Base-by-base conservation (phyloP, 2,329 filamentous ascomycete species). In the Hypoxylon sp. region DNA sequence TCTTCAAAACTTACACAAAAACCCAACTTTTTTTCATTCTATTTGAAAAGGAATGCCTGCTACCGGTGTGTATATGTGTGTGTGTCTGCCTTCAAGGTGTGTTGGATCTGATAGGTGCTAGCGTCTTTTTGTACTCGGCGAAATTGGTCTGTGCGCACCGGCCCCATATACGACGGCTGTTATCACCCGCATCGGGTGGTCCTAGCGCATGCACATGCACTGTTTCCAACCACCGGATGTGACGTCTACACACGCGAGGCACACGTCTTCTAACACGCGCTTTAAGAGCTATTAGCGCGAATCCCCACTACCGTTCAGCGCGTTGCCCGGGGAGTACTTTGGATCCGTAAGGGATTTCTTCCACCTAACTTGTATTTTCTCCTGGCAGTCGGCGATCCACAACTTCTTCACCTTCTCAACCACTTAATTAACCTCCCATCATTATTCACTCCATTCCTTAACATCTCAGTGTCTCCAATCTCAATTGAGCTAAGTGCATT, bases 301-400 rank as follows among this genome's bases (percentile, higher is more conserved):
- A 67, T 72, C 63, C 65, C 68, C 69, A 72, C 67, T 67, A 64
- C 61, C 67, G 58, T 50, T 46, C 50, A 72, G 68, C 72, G 71
- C 74, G 73, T 70, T 68, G 58, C 65, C 45, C 6, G n/a, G 45
- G 36, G 66, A 48, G 73, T 76, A 76, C 75, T 66, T 75, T 41
- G 36, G 43, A 67, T 63, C 65, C 65, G 74, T 70, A 65, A 72
- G 68, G 38, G 67, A 75, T 68, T 59, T 70, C 49, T 58, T 65
- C 59, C 56, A 57, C 64, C 59, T 57, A 61, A 60, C 67, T 72
- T 73, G 74, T 76, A 75, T 70, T 66, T 72, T 61, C 63, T 62
- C 67, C 64, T 45, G 53, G 28, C 30, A 60, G 28, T 23, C 10
- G 19, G n/a, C 48, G 43, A 46, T 49, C 58, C 62, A 59, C 55